Evolutionary conservation across 805 yeast species (phyloP), one percentile per base, ranked within the genome.

Genomic region (Priceomyces castillae): DNA sequence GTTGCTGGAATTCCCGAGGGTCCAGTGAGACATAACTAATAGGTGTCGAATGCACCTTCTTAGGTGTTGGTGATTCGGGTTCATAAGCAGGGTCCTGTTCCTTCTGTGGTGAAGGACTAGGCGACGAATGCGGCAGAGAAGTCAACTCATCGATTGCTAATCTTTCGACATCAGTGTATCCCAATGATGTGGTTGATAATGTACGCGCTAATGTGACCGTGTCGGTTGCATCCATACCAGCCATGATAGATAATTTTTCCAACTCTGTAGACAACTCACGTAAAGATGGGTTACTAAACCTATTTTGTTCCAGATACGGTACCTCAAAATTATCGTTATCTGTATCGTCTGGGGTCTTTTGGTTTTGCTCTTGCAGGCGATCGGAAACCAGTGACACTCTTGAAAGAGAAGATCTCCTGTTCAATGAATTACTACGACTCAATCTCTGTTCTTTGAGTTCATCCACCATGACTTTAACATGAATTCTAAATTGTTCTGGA

Each of bases 141-240:
- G 46, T 56, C 41, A 65, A 28, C 42, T 62, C 68, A 43, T 65
- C 68, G 37, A 71, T 63, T 4, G 72, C 76, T 28, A 66, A 62
- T 47, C 59, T 70, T 54, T 77, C 82, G 3, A 73, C 70, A 42
- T 71, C 75, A 10, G 81, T 75, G 49, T 73, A 73, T 10, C 86
- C 85, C 22, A 84, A 68, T 0, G 88, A 79, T 0, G 85, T 76
- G 37, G 87, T 76, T 2, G 92, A 84, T 39, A 89, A 71, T 1
- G 94, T 81, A 55, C 95, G 71, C 0, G 95, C 96, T 43, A 88
- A 69, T 0, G 95, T 81, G 4, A 84, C 83, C 0, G 96, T 95
- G 66, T 88, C 95, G 31, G 82, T 77, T 3, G 89, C 82, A 41
- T 81, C 83, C 62, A 86, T 65, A 0, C 95, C 94, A 0, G 92